These are phyloP conservation scores for Linderina pennispora DNA, from an alignment of 192 early-diverging fungal species.

Conservation along the genomic window DNA sequence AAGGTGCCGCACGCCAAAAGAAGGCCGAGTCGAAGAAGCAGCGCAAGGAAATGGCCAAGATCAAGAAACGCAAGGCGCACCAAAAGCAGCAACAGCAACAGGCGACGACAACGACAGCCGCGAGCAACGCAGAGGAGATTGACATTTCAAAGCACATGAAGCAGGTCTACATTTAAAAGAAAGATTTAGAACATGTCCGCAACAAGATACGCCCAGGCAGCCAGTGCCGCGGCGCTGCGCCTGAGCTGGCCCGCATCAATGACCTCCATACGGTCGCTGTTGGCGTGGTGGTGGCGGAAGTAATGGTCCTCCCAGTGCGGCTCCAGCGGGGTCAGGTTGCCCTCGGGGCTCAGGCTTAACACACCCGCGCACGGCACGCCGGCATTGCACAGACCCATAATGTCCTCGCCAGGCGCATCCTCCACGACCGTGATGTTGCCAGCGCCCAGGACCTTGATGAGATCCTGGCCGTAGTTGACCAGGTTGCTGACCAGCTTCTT, in stretches of 20 bases:
- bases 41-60: constrained; percentile 14
- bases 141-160: not conserved
- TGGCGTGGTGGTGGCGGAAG: constrained; percentile 56
- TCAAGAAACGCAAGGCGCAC: constrained; percentile 7
- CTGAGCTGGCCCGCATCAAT: constrained; percentile 52
- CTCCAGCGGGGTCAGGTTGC: constrained; percentile 19
- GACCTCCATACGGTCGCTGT: constrained; percentile 47
- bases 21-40: constrained; percentile 8
- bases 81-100: not conserved
- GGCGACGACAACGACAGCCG: not conserved
- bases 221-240: constrained; percentile 52
- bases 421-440: constrained; percentile 34
- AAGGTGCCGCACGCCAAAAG: constrained; percentile 6
- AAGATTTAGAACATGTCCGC: constrained; percentile 32
- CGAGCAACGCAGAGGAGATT: too few species aligned
- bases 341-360: constrained; percentile 44
- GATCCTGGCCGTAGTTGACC: constrained; percentile 26
- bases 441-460: constrained; percentile 33
- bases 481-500: constrained; percentile 15
- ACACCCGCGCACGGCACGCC: constrained; percentile 54
- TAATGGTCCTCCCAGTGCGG: constrained; percentile 45
- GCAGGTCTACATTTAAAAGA: constrained; percentile 5
- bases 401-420: constrained; percentile 45
- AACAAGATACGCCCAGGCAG: constrained; percentile 53
- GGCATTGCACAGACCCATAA: constrained; percentile 46